These are phyloP conservation scores for Dillenia turbinata DNA, from an alignment of 164 flowering plant species.

Conservation along the genomic window DNA sequence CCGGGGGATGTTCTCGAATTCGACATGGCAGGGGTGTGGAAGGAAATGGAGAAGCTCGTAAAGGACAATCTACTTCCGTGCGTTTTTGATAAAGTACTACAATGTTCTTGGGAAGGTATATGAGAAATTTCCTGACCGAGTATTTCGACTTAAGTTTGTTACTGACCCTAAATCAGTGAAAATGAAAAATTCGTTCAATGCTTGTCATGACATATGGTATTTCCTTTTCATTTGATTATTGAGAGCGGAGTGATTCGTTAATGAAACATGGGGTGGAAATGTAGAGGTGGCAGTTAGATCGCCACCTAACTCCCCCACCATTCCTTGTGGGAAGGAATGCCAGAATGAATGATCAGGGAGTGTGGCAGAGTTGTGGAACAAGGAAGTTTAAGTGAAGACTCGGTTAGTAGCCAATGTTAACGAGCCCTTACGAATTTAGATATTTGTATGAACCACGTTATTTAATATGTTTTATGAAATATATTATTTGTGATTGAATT, in stretches of 20 bases:
- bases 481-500: no score
- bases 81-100: slow-evolving; percentile 3
- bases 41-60: slow-evolving; percentile 54
- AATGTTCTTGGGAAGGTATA: no score
- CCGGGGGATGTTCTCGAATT: slow-evolving; percentile 40
- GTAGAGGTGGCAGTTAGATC: slow-evolving; percentile 14
- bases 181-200: no score
- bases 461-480: no score
- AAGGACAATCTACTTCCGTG: slow-evolving; percentile 38
- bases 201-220: no score
- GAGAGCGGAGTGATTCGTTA: no score
- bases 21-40: slow-evolving; percentile 68
- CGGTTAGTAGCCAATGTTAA: neutral
- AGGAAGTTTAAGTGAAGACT: slow-evolving; percentile 26
- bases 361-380: slow-evolving; percentile 53
- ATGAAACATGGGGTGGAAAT: no score
- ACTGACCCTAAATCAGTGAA: no score
- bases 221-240: no score
- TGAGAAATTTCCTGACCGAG: neutral
- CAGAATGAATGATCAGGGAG: slow-evolving; percentile 16
- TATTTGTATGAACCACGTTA: neutral
- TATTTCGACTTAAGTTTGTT: no score
- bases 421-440: neutral
- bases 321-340: no score
- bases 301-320: no score